These are phyloP conservation scores for Phoma sp. DNA, from an alignment of 2,329 filamentous ascomycete genomes.

Conservation along the genomic window DNA sequence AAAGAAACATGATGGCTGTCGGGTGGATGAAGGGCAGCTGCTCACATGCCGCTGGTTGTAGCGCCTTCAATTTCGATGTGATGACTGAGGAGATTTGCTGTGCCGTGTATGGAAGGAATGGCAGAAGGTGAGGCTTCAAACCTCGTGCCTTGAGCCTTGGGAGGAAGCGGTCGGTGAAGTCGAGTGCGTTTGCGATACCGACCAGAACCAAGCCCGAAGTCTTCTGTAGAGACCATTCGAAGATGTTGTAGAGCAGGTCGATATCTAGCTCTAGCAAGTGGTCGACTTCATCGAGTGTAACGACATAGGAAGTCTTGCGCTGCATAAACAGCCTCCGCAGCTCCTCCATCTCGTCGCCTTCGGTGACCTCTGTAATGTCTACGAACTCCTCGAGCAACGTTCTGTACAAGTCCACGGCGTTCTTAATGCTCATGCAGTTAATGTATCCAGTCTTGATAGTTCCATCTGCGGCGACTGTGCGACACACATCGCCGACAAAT, in stretches of 20 bases:
- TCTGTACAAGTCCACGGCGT: constrained; percentile 82
- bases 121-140: constrained; percentile 85
- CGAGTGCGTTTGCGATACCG: constrained; percentile 94
- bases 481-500: constrained; percentile 81
- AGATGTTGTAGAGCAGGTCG: constrained; percentile 89
- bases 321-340: constrained; percentile 76
- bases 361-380: constrained; percentile 65
- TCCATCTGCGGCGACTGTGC: constrained; percentile 60
- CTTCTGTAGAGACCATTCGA: constrained; percentile 91
- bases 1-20: constrained; percentile 89
- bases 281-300: constrained; percentile 94
- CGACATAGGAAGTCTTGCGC: constrained; percentile 70
- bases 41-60: constrained; percentile 67
- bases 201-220: constrained; percentile 82
- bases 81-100: constrained; percentile 88
- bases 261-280: constrained; percentile 88
- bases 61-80: constrained; percentile 78
- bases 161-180: constrained; percentile 92
- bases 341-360: constrained; percentile 71
- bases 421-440: constrained; percentile 98
- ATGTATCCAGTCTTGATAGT: constrained; percentile 76
- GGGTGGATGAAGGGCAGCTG: constrained; percentile 91
- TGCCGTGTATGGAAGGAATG: constrained; percentile 92
- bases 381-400: constrained; percentile 76
- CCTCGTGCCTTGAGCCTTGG: constrained; percentile 92